These are phyloP conservation scores for Phytophthora kernoviae DNA, from an alignment of 352 stramenopile species.

Conservation along the genomic window DNA sequence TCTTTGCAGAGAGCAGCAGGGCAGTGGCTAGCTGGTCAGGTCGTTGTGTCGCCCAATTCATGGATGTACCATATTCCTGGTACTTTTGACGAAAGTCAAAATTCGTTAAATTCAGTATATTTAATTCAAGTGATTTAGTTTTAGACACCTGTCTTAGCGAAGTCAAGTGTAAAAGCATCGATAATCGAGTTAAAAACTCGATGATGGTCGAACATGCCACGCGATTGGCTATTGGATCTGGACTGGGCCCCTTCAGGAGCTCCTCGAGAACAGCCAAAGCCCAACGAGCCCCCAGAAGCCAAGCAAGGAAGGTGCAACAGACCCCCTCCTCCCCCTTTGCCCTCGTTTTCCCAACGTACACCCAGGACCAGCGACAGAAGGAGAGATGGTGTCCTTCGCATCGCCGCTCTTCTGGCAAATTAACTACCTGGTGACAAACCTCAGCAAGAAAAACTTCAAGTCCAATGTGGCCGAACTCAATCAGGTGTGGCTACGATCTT, in stretches of 20 bases:
- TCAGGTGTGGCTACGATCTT: slow-evolving; percentile 69
- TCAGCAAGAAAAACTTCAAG: slow-evolving; percentile 95
- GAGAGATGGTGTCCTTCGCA: slow-evolving; percentile 88
- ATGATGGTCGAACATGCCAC: neutral
- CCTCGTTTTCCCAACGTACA: neutral
- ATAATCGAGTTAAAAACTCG: neutral
- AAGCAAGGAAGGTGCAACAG: slow-evolving; percentile 27
- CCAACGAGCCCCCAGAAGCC: slow-evolving; percentile 21
- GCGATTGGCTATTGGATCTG: too few species aligned
- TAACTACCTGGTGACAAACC: slow-evolving; percentile 92
- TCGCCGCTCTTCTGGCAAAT: slow-evolving; percentile 95
- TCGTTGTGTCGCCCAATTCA: neutral
- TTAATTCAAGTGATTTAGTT: neutral
- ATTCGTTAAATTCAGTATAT: neutral
- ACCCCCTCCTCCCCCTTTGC: neutral
- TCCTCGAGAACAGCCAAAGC: slow-evolving; percentile 27
- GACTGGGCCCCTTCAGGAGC: too few species aligned
- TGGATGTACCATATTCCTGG: too few species aligned
- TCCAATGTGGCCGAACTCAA: slow-evolving; percentile 92
- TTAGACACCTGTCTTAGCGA: too few species aligned
- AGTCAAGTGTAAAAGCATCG: too few species aligned
- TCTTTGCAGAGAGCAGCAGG: neutral
- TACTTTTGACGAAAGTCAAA: too few species aligned
- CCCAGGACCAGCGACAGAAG: slow-evolving; percentile 2
- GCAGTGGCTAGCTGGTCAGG: slow-evolving; percentile 1